Conservation (phyloP, 2,329 filamentous ascomycete genomes). For the Phialophora expanda region DNA sequence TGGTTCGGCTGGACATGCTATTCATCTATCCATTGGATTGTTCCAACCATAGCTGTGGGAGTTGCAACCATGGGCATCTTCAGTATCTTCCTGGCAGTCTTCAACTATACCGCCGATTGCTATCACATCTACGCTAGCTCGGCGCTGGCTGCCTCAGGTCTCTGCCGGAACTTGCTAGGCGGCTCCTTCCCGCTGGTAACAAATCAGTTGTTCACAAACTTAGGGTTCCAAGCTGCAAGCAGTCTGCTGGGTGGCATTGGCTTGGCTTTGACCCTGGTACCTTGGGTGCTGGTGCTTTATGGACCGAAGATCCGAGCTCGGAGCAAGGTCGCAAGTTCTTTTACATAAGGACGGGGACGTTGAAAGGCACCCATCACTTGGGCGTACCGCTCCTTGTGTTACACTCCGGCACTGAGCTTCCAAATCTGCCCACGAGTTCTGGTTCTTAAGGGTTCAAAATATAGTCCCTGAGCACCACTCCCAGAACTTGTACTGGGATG, state of each 20-base stretch:
- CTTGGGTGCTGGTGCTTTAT: slow-evolving; percentile 81
- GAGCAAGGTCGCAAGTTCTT: slow-evolving; percentile 70
- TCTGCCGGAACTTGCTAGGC: slow-evolving; percentile 82
- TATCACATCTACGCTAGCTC: slow-evolving; percentile 86
- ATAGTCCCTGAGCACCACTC: no score
- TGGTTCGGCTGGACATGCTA: slow-evolving; percentile 72
- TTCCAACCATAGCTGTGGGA: slow-evolving; percentile 70
- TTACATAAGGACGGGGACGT: slow-evolving; percentile 11
- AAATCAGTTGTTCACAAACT: slow-evolving; percentile 69
- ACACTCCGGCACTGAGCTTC: not conserved
- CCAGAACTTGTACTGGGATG: not conserved
- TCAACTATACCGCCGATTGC: slow-evolving; percentile 89
- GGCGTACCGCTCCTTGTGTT: not conserved
- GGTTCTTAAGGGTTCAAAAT: not conserved
- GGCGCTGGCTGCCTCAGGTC: slow-evolving; percentile 84
- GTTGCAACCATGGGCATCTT: slow-evolving; percentile 86
- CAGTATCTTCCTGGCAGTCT: slow-evolving; percentile 82
- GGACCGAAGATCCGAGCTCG: slow-evolving; percentile 75
- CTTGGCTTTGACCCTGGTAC: slow-evolving; percentile 71
- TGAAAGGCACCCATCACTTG: not conserved
- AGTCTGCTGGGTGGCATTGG: slow-evolving; percentile 76
- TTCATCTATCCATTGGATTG: slow-evolving; percentile 71
- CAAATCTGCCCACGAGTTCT: no score
- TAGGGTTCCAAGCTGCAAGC: slow-evolving; percentile 74
- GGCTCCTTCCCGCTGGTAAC: slow-evolving; percentile 82